Base-by-base conservation (phyloP, 192 early-diverging fungal species). In the Backusella luteola region DNA sequence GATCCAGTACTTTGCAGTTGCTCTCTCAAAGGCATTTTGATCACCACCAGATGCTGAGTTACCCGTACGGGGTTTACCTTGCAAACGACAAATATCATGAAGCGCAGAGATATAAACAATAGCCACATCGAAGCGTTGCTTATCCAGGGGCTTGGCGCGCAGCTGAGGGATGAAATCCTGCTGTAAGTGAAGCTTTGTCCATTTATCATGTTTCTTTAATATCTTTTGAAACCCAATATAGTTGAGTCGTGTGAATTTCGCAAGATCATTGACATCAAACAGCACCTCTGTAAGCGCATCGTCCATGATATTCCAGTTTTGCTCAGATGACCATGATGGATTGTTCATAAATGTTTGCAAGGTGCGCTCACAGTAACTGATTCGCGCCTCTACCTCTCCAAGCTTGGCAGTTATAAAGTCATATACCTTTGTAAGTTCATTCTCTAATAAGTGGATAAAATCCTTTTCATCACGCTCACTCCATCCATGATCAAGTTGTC, bases 201-300 rank as follows among this genome's bases (percentile, higher is more conserved):
- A 93, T 80, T 96, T 96, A 83, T 99, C 97, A 81, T 99, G 98
- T 85, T 99, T 99, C 85, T 99, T 99, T 75, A 99, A 85, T 77
- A 98, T 98, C 89, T 97, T 93, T 73, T 91, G 87, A 73, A 95
- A 93, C 34, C 92, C 94, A 23, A 92, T 91, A 79, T 92, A 95
- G 86, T 95, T 95, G 79, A 93, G 85, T 8, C 94, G 87, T 17
- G 90, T 90, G 74, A 91, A 95, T 77, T 92, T 93, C 59, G 93
- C 90, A 68, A 95, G 85, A 79, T 95, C 91, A 76, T 94, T 93
- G 32, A 94, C 88, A 71, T 93, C 94, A 76, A 88, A 85, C 1
- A 91, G 88, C 66, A 95, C 91, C 34, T 88, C 84, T 68, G 91
- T 88, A 63, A 95, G 89, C 38, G 86, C 84, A 70, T 83, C 75